phyloP scores from a whole-genome alignment of 1,284 basidiomycete species.

The Trichosporon ovoides region DNA sequence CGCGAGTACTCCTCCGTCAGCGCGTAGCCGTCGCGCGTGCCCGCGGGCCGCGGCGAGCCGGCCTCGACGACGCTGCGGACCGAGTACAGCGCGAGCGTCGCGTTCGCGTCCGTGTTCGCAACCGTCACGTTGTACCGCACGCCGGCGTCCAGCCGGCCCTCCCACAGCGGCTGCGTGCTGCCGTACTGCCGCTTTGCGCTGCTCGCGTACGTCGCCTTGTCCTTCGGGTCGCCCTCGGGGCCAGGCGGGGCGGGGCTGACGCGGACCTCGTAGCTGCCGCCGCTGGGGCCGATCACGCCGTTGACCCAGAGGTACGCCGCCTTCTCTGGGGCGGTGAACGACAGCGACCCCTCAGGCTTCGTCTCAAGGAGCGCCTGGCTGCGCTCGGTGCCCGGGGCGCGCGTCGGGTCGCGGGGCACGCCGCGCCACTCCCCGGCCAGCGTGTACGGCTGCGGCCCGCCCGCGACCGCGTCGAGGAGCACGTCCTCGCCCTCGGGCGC shows the following conservation, averaged over 20 bases:
- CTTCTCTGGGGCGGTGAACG: background rate
- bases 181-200: background rate
- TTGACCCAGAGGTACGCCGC: background rate
- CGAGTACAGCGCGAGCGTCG: background rate
- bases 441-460: background rate
- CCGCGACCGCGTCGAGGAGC: background rate
- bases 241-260: background rate
- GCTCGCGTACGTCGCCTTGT: background rate
- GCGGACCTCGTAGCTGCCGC: background rate
- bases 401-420: background rate
- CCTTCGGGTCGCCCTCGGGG: background rate
- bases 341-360: background rate
- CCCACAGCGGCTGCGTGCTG: background rate
- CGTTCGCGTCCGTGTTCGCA: background rate
- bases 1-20: background rate
- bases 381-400: background rate
- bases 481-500: slow-evolving; percentile 1
- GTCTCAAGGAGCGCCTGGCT: background rate
- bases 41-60: background rate
- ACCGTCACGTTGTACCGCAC: background rate
- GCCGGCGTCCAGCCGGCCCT: background rate
- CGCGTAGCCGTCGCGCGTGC: background rate
- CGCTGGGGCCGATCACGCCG: background rate
- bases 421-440: background rate
- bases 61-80: background rate